A percentile compares a stretch with the other conserved stretches of the same genome.
These are phyloP conservation scores for Clarireedia monteithiana DNA, from an alignment of 2,329 filamentous ascomycete genomes.

Conservation along the genomic window DNA sequence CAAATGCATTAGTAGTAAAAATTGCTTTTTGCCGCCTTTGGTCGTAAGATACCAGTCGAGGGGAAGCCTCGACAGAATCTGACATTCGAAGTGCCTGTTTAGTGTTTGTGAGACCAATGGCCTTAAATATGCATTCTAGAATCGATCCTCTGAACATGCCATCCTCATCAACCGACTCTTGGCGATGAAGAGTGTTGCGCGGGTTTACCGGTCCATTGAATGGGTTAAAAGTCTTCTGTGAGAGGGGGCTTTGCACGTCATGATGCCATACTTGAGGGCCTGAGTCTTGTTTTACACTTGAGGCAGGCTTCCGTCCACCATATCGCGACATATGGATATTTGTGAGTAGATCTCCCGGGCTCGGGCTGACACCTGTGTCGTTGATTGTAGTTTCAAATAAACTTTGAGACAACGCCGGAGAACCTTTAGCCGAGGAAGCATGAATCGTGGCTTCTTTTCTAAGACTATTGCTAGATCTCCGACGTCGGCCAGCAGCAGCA, in stretches of 20 bases:
- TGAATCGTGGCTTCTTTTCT: slow-evolving; percentile 74
- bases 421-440: slow-evolving; percentile 33
- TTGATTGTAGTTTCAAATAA: slow-evolving; percentile 28
- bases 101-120: slow-evolving; percentile 70
- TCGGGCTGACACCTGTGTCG: slow-evolving; percentile 38
- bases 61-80: slow-evolving; percentile 78
- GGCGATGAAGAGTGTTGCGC: slow-evolving; percentile 52
- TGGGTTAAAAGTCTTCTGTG: slow-evolving; percentile 46
- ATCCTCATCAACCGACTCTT: slow-evolving; percentile 83
- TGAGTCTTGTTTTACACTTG: slow-evolving; percentile 11
- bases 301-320: slow-evolving; percentile 37
- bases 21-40: slow-evolving; percentile 70
- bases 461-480: slow-evolving; percentile 65
- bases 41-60: slow-evolving; percentile 76
- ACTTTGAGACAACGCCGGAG: slow-evolving; percentile 17
- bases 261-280: slow-evolving; percentile 26
- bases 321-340: slow-evolving; percentile 65
- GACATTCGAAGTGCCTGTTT: slow-evolving; percentile 57
- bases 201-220: slow-evolving; percentile 43
- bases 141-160: slow-evolving; percentile 83
- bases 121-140: slow-evolving; percentile 91
- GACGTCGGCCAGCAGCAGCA: slow-evolving; percentile 53
- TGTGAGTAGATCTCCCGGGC: slow-evolving; percentile 71
- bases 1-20: slow-evolving; percentile 78
- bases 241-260: slow-evolving; percentile 28